phyloP scores from a whole-genome alignment of 2,329 filamentous ascomycete genomes.

The Cladophialophora bantiana region DNA sequence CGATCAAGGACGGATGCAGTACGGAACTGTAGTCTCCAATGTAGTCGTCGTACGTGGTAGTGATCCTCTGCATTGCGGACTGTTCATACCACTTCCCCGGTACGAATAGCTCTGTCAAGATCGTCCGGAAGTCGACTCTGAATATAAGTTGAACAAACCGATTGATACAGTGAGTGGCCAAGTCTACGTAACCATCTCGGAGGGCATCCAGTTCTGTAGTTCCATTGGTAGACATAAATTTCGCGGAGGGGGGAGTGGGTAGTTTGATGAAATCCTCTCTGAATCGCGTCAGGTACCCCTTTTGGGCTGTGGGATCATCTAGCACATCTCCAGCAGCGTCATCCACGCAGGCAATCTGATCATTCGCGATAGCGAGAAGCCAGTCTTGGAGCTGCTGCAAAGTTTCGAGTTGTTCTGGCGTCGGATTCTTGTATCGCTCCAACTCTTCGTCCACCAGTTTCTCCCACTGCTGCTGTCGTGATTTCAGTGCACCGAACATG shows the following conservation, averaged over 20 bases:
- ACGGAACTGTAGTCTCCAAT: slow-evolving; percentile 83
- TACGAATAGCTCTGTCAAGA: slow-evolving; percentile 90
- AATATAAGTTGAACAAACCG: slow-evolving; percentile 89
- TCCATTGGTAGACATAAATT: slow-evolving; percentile 76
- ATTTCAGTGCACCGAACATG: slow-evolving; percentile 87
- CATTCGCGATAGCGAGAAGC: slow-evolving; percentile 95
- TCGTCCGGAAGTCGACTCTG: slow-evolving; percentile 82
- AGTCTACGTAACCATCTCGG: slow-evolving; percentile 91
- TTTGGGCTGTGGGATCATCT: slow-evolving; percentile 73
- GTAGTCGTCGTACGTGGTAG: slow-evolving; percentile 95
- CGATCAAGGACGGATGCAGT: slow-evolving; percentile 83
- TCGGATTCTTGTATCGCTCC: slow-evolving; percentile 68
- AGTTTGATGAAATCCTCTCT: slow-evolving; percentile 80
- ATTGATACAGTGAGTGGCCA: slow-evolving; percentile 89
- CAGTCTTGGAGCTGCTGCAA: slow-evolving; percentile 82
- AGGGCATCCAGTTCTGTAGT: slow-evolving; percentile 75
- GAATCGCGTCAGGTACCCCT: slow-evolving; percentile 87
- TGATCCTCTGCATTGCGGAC: slow-evolving; percentile 90
- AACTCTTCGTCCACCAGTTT: slow-evolving; percentile 87
- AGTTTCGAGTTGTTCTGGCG: slow-evolving; percentile 65
- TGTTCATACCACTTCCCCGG: slow-evolving; percentile 79
- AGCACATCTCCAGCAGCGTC: slow-evolving; percentile 75
- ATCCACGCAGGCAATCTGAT: slow-evolving; percentile 98
- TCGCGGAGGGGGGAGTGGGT: slow-evolving; percentile 68
- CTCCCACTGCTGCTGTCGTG: slow-evolving; percentile 85